A percentile compares a stretch with the other conserved stretches of the same genome.
These are phyloP conservation scores for Bocquillonia castaneifolia DNA, from an alignment of 441 rosid genomes.

Conservation along the genomic window DNA sequence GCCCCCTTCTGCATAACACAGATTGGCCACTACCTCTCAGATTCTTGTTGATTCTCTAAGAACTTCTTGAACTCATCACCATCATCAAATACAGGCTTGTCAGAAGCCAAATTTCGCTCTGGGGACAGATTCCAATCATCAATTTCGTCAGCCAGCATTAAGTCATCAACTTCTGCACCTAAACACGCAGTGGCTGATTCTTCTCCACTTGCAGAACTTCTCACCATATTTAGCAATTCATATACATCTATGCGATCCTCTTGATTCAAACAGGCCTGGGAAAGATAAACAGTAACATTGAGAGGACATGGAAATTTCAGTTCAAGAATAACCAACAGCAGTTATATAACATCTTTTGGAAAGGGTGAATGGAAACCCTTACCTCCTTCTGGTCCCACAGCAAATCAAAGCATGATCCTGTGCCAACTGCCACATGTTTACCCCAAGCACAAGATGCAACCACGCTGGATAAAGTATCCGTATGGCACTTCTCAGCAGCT, in stretches of 20 bases:
- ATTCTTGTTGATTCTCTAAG: constrained; percentile 26
- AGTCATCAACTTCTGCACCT: constrained; percentile 66
- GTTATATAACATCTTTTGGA: background rate
- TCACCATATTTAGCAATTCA: constrained; percentile 71
- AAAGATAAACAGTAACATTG: constrained; percentile 19
- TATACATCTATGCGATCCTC: constrained; percentile 57
- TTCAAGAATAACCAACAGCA: background rate
- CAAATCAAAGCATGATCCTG: constrained; percentile 83
- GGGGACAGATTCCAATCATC: constrained; percentile 76
- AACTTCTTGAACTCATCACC: constrained; percentile 37
- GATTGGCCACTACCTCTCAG: too few relatives aligned
- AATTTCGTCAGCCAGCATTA: constrained; percentile 42
- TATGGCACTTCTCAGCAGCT: constrained; percentile 86
- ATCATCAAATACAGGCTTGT: constrained; percentile 66
- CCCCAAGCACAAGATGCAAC: constrained; percentile 99
- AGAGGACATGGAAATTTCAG: background rate
- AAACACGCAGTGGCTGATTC: constrained; percentile 50
- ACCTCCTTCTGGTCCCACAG: constrained; percentile 71
- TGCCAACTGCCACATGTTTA: constrained; percentile 80
- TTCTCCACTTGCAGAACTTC: constrained; percentile 34
- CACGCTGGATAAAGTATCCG: constrained; percentile 64
- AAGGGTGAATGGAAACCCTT: constrained; percentile 7
- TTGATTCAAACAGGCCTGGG: constrained; percentile 47
- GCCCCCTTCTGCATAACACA: too few relatives aligned
- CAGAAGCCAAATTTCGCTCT: constrained; percentile 44